Base-by-base conservation (phyloP, 352 stramenopile genomes). In the Aphanomyces invadans region DNA sequence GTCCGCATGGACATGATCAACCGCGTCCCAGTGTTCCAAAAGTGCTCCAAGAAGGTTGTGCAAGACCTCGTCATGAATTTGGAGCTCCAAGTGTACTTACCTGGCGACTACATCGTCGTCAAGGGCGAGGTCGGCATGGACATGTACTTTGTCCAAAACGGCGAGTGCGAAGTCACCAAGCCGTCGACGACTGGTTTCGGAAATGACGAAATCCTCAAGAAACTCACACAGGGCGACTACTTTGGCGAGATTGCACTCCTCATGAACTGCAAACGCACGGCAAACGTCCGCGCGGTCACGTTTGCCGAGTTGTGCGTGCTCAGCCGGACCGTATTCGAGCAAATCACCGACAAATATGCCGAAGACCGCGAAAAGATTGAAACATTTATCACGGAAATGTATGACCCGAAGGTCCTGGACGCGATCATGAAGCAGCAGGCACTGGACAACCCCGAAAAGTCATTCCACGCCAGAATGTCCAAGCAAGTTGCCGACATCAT, bases 1-100 rank as follows among this genome's bases (percentile, higher is more conserved):
- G 65, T 90, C 29, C 78, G 83, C 12, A 89, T 90, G 76, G 83
- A 92, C 55, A 95, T 95, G 86, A 92, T 95, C 78, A 92, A 91
- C 53, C 80, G 80, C 21, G 83, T 84, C 1, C 86, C 86, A 0
- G 89, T 95, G 53, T 92, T 92, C 62, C 80, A 92, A 51, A 88
- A 74, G 57, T 92, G 82, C 62, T 89, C 79, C 31, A 78, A 83
- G 11, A 89, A 91, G 65, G 83, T 95, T 9, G 81, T 95, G 0
- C 83, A 92, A 39, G 83, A 92, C 49, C 71, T 92, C 0, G 83
- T 95, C 10, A 87, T 91, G 81, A 78, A 89, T 42, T 72, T 95
- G 0, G 80, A 92, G 55, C 63, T 92, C 10, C 80, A 92, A 49
- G 81, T 95, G 3, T 92, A 92, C 62, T 90, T 95, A 78, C 82